phyloP scores from a whole-genome alignment of 108 stramenopile species.

The Fragilariopsis cylindrus region DNA sequence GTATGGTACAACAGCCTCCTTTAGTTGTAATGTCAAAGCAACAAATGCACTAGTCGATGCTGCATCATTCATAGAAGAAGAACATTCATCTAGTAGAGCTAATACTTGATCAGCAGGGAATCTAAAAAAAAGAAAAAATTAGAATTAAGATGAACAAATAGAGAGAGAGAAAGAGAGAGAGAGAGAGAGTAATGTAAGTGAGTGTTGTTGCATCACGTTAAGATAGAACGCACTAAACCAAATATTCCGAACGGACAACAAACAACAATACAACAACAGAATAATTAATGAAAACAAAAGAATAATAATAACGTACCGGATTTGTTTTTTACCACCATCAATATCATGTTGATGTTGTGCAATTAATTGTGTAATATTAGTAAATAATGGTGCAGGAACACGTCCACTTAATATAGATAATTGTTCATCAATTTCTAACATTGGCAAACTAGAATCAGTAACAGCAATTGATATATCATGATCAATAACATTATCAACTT shows the following conservation, averaged over 20 bases:
- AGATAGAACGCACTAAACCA: no score
- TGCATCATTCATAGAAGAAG: constrained; percentile 47
- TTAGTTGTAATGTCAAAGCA: constrained; percentile 65
- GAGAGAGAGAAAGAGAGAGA: neutral
- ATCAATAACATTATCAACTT: constrained; percentile 54
- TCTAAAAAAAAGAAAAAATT: constrained; percentile 21
- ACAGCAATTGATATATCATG: constrained; percentile 66
- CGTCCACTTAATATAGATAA: constrained; percentile 91
- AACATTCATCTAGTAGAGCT: constrained; percentile 47
- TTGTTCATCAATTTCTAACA: constrained; percentile 92
- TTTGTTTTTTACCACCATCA: neutral
- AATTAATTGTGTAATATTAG: constrained; percentile 58
- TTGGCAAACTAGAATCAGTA: constrained; percentile 78
- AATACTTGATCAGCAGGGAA: constrained; percentile 81
- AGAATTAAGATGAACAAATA: constrained; percentile 6
- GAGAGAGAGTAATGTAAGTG: neutral
- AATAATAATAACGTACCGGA: constrained; percentile 1
- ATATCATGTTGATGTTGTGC: constrained; percentile 9
- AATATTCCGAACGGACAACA: no score
- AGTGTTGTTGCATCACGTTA: no score
- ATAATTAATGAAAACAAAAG: neutral
- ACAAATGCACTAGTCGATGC: constrained; percentile 65
- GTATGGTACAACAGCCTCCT: constrained; percentile 72
- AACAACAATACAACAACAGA: neutral
- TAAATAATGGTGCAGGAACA: constrained; percentile 74